A percentile compares a stretch with the other conserved stretches of the same genome.
Conservation (phyloP, 495 filamentous ascomycete species). For the Podospora bellae-mahoneyi region DNA sequence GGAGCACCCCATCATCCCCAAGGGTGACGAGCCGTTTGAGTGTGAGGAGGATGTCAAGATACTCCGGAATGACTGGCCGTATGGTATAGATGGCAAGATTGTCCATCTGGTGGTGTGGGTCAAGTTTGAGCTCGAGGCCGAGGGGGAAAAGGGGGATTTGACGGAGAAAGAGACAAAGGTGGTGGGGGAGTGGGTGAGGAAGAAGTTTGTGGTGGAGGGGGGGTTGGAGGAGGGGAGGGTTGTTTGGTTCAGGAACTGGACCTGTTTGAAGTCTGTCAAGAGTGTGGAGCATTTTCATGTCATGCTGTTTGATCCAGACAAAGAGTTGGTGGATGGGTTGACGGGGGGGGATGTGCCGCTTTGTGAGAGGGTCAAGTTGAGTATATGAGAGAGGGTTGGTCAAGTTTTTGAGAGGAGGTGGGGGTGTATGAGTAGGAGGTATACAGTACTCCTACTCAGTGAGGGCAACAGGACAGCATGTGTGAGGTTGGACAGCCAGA, state of each 20-base stretch:
- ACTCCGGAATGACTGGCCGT: conserved; percentile 87
- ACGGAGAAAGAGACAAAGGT: conserved; percentile 57
- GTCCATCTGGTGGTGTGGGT: conserved; percentile 87
- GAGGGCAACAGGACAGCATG: not conserved
- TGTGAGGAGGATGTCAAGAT: conserved; percentile 62
- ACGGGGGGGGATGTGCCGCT: conserved; percentile 71
- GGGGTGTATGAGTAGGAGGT: not conserved
- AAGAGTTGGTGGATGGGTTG: conserved; percentile 63
- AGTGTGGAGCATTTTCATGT: conserved; percentile 96
- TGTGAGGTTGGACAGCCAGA: not conserved
- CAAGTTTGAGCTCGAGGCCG: conserved; percentile 68
- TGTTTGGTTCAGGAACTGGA: conserved; percentile 92
- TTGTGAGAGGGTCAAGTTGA: conserved; percentile 24
- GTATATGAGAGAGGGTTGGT: no score
- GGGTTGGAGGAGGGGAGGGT: conserved; percentile 55
- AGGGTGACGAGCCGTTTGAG: conserved; percentile 40
- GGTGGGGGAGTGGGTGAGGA: conserved; percentile 66
- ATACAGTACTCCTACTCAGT: not conserved
- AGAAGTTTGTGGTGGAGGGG: conserved; percentile 51
- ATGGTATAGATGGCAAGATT: conserved; percentile 70
- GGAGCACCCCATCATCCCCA: conserved; percentile 41
- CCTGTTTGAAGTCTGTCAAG: conserved; percentile 70
- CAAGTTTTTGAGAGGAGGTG: not conserved
- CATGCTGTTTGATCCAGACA: conserved; percentile 75
- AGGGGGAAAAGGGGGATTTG: conserved; percentile 63